Evolutionary conservation across 192 early-diverging fungal species (phyloP).

Genomic region (Chytriomyces confervae): DNA sequence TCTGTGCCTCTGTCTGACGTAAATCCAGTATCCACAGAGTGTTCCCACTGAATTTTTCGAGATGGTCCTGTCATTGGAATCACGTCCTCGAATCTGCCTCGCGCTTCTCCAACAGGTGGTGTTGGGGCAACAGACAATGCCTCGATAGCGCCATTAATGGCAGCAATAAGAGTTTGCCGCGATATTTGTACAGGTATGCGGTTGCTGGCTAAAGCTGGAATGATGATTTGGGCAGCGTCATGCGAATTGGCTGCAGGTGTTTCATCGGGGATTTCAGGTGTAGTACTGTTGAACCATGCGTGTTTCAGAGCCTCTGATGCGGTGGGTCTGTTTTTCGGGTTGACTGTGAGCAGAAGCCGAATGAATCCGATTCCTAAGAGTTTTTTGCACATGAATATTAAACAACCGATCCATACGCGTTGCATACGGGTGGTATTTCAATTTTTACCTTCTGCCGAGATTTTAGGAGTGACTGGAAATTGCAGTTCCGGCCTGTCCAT

Average conservation of each 20-base stretch:
- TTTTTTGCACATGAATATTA: neutral
- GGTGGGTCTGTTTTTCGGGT: slow-evolving; percentile 28
- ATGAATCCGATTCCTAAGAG: slow-evolving; percentile 19
- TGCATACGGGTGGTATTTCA: no score
- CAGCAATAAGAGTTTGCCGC: no score
- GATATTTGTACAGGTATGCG: neutral
- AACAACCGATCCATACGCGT: neutral
- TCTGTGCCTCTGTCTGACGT: neutral
- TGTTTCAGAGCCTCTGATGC: slow-evolving; percentile 30
- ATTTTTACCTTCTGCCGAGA: slow-evolving; percentile 23
- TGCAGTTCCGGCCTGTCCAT: slow-evolving; percentile 11
- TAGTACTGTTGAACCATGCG: slow-evolving; percentile 15
- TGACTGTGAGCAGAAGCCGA: neutral
- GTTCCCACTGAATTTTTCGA: slow-evolving; percentile 10
- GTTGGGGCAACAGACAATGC: no score
- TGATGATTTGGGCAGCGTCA: neutral
- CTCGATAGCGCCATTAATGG: no score
- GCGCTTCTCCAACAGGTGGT: neutral
- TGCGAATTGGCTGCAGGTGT: neutral
- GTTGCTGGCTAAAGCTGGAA: neutral
- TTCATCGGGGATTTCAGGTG: neutral
- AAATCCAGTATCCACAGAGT: neutral
- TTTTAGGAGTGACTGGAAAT: slow-evolving; percentile 11
- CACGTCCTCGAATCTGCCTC: neutral
- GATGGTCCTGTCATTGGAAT: neutral